Base-by-base conservation (phyloP, 1,139 yeast genomes). In the Yamadazyma aaseri region DNA sequence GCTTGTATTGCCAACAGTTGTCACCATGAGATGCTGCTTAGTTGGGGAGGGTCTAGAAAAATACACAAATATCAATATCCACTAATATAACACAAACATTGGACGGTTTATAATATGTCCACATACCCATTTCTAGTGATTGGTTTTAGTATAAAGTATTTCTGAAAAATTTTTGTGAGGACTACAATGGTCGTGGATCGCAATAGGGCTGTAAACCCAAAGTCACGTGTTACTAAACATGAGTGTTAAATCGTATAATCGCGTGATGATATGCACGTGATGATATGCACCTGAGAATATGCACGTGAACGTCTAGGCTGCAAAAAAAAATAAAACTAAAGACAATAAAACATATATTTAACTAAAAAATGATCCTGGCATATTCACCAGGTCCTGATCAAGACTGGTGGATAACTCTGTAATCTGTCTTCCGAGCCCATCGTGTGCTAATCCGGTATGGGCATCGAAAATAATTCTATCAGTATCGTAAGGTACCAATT, bases 381-480 rank as follows among this genome's bases (percentile, higher is more conserved):
- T 47, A 28, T 40, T 40, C 9, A 41, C 32, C 15, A 38, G 35
- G 13, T 20, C 26, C n/a, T 35, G 17, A 10, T 31, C 25, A 13
- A 40, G 25, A 5, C 33, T 34, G 4, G 45, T 34, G 10, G 49
- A 42, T 28, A 46, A 44, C 24, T 31, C 45, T 3, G 45, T 34
- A 25, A 46, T 42, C 21, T 46, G 42, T 12, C 40, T 44, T 9
- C 50, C 50, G 20, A 33, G 24, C 12, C 50, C 59, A 34, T 56
- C 60, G 22, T 50, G 46, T 9, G 57, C 56, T n/a, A 46, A 43
- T 3, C 62, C 62, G 6, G 56, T 52, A 26, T 41, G 43, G 9
- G 59, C 56, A 37, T 56, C 58, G 31, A 54, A 49, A 7, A 44
- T 47, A 27, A 56, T 32, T 31, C 47, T 51, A 30, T 40, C 46